Conservation (phyloP, 2,329 filamentous ascomycete species). For the Xylaria sp. region DNA sequence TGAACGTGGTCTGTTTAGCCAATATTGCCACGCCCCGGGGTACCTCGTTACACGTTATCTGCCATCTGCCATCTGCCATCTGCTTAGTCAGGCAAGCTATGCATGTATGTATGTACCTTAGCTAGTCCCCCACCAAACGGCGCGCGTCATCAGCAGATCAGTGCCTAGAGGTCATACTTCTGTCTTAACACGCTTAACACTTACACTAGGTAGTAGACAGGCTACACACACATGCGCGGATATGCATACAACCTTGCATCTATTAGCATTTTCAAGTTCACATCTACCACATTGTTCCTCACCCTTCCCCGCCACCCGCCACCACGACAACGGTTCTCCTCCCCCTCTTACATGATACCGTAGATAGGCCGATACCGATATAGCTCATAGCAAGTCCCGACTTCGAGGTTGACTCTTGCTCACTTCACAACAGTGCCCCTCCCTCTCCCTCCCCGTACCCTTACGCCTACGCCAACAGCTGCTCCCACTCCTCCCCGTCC, state of each 20-base stretch:
- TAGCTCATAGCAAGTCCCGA: background rate
- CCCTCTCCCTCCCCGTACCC: background rate
- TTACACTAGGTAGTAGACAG: too few species aligned
- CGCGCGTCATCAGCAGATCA: constrained; percentile 36
- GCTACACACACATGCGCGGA: background rate
- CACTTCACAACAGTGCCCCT: too few species aligned
- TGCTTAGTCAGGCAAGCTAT: background rate
- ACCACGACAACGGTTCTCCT: background rate
- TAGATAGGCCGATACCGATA: background rate
- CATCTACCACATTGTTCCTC: background rate
- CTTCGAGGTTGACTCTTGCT: background rate
- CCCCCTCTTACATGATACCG: background rate
- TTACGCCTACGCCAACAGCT: background rate
- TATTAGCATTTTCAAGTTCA: background rate
- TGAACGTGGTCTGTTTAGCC: background rate
- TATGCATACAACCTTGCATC: constrained; percentile 1
- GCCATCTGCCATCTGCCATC: too few species aligned
- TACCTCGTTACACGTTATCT: background rate
- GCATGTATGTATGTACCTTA: background rate
- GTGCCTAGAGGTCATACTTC: constrained; percentile 18
- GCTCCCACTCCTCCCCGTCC: background rate
- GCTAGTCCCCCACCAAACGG: constrained; percentile 16
- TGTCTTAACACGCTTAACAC: background rate
- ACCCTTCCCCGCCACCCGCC: background rate
- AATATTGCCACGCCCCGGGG: constrained; percentile 12